A percentile compares a stretch with the other conserved stretches of the same genome.
Conservation (phyloP, 164 flowering plant species). For the Liriodendron chinense region DNA sequence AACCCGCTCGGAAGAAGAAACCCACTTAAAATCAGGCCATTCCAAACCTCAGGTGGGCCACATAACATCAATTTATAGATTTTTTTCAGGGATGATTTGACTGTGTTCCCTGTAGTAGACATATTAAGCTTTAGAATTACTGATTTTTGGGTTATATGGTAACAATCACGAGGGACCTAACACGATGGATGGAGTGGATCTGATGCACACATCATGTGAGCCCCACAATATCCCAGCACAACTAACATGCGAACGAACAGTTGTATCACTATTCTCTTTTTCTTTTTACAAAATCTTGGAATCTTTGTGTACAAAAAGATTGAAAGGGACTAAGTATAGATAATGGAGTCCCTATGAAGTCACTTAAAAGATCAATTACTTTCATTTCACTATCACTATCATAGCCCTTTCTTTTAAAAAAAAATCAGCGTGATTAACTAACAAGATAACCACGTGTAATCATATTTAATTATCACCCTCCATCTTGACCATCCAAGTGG, state of each 20-base stretch:
- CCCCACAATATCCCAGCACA: background rate
- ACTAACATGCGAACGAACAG: background rate
- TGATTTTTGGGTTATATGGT: no score
- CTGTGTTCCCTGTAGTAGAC: no score
- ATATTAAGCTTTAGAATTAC: no score
- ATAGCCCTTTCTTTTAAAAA: background rate
- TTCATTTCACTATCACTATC: constrained; percentile 1
- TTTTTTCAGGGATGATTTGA: no score
- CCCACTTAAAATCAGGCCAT: no score
- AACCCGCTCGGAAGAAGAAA: no score
- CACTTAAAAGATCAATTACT: background rate
- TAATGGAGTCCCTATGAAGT: constrained; percentile 1
- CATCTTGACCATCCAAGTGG: background rate
- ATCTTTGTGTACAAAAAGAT: background rate
- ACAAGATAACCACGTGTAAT: background rate
- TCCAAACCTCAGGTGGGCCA: no score
- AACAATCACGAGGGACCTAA: no score
- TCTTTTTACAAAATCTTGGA: background rate
- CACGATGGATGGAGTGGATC: no score
- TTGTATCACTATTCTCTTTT: background rate
- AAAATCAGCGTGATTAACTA: background rate
- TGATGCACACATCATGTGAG: background rate
- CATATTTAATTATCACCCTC: background rate
- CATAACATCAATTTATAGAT: no score
- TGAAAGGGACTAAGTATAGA: background rate